Evolutionary conservation across 192 early-diverging fungal species (phyloP), one percentile per base, ranked within the genome.

Genomic region (Linnemannia hyalina): DNA sequence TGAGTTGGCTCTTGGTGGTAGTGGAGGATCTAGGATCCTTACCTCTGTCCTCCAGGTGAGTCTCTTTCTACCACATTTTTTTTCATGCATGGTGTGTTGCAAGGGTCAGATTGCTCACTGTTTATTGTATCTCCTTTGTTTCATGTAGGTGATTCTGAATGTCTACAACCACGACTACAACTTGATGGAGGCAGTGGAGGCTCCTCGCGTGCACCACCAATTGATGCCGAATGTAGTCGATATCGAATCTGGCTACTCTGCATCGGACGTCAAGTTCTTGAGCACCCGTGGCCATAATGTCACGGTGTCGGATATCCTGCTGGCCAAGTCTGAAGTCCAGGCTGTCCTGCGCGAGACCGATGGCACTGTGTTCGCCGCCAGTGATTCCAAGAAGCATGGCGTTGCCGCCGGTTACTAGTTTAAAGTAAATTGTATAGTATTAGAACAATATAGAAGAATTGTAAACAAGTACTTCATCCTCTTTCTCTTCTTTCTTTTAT

Each of bases 201-300:
- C 80, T 44, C 95, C 96, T 9, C 92, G 98, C 20, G 82, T 96
- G 46, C 98, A 99, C 87, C 96, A 98, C 84, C 98, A 99, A 87
- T 92, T 99, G 72, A 82, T 98, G 73, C 98, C 98, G 6, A 90
- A 98, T 79, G 57, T 72, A 4, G 84, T 80, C 1, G 78, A 74
- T 63, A 80, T 88, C 26, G 87, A 85, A 68, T 78, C 77, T 52
- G 70, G 75, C 65, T 92, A 73, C 80, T 54, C 80, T 87, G 78
- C 16, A 47, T 84, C n/a, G 54, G 78, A 65, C 60, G 84, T 75
- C 63, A 54, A 38, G 88, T 82, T 82, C 18, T 55, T 90, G 23
- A 26, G 20, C 11, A 71, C 68, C 3, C 79, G 78, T n/a, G 90
- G 90, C 1, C 90, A 90, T 75, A 81, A 88, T 44, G 90, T 89